These are phyloP conservation scores for Dryadomyces quercus-mongolicae DNA, from an alignment of 2,329 filamentous ascomycete genomes.

Conservation along the genomic window DNA sequence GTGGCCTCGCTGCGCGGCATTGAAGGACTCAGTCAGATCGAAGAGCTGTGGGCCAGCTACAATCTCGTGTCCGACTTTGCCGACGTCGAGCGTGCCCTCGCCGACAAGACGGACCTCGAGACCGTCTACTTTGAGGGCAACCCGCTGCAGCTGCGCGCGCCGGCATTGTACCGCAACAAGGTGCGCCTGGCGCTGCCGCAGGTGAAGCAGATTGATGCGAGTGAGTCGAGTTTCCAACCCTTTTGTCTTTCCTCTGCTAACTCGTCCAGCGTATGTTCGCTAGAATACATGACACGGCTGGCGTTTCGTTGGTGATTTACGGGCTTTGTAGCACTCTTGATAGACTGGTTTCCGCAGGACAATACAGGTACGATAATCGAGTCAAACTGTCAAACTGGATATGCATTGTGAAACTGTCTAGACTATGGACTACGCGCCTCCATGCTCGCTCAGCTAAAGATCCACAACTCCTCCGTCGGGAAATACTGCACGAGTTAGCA, in stretches of 20 bases:
- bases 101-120: slow-evolving; percentile 65
- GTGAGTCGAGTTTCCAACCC: slow-evolving; percentile 44
- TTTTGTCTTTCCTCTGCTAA: not conserved
- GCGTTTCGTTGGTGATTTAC: not conserved
- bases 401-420: not conserved
- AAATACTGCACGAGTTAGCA: slow-evolving; percentile 33
- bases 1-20: slow-evolving; percentile 65
- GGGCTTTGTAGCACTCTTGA: not conserved
- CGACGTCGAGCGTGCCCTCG: slow-evolving; percentile 67
- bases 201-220: slow-evolving; percentile 89
- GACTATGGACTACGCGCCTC: not conserved
- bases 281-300: not conserved
- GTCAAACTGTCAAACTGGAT: not conserved
- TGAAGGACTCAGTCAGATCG: slow-evolving; percentile 54
- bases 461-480: slow-evolving; percentile 41
- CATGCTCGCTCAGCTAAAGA: slow-evolving; percentile 34
- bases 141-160: slow-evolving; percentile 65
- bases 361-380: not conserved
- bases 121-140: slow-evolving; percentile 98
- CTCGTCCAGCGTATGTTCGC: slow-evolving; percentile 16
- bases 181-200: slow-evolving; percentile 77
- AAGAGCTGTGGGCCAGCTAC: slow-evolving; percentile 91
- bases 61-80: slow-evolving; percentile 70
- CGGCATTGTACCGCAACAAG: slow-evolving; percentile 91
- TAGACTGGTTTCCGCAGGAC: not conserved